phyloP scores from a whole-genome alignment of 2,329 filamentous ascomycete species.

The Arthrobotrys megalospora region DNA sequence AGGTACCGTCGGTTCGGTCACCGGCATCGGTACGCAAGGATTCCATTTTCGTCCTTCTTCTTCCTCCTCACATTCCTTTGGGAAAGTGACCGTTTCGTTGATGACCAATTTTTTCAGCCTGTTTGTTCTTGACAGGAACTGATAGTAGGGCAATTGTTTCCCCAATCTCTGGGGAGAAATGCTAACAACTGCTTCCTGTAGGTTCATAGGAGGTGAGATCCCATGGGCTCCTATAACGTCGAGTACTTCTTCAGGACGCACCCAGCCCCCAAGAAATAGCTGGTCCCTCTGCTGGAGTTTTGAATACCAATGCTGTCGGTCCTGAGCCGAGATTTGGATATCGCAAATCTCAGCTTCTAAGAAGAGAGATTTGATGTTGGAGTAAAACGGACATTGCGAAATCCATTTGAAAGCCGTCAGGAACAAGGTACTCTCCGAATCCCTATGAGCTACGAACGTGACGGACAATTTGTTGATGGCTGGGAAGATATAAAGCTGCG shows the following conservation, averaged over 20 bases:
- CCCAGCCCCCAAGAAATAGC: not conserved
- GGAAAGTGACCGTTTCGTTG: not conserved
- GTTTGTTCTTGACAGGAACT: not conserved
- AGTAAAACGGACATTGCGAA: constrained; percentile 19
- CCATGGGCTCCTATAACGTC: not conserved
- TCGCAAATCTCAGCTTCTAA: constrained; percentile 20
- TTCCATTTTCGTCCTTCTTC: constrained; percentile 20
- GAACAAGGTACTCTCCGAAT: constrained; percentile 16
- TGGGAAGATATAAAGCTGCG: constrained; percentile 2
- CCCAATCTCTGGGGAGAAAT: constrained; percentile 9
- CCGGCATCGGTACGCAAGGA: not conserved
- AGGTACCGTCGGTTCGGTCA: constrained; percentile 5
- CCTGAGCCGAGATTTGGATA: constrained; percentile 4
- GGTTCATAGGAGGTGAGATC: not conserved
- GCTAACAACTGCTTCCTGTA: constrained; percentile 11
- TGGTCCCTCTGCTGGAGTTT: not conserved
- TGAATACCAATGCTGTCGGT: not conserved
- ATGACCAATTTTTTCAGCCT: not conserved
- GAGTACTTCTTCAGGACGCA: not conserved
- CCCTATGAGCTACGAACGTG: constrained; percentile 2
- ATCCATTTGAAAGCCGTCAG: not conserved
- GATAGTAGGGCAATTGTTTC: constrained; percentile 17
- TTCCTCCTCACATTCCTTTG: constrained; percentile 9
- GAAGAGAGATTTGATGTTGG: constrained; percentile 2
- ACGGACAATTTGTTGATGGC: constrained; percentile 12